Evolutionary conservation across 2,329 filamentous ascomycete genomes (phyloP).

Genomic region (Pseudohalonectria lignicola): DNA sequence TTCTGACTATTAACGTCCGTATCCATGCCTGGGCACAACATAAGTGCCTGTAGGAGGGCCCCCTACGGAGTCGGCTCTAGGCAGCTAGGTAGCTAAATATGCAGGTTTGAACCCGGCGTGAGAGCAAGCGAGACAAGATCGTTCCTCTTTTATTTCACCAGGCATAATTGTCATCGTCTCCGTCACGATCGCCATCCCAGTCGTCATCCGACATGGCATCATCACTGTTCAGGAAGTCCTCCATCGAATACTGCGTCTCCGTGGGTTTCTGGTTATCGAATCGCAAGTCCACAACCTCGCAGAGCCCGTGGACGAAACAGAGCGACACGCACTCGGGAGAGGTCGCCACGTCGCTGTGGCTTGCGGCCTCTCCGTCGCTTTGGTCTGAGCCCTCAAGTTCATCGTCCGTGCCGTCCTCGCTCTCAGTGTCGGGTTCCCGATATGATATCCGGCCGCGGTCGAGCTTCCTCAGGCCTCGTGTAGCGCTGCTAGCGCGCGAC

Average conservation of each 20-base stretch:
- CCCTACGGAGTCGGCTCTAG: too few relatives aligned
- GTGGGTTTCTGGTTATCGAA: conserved; percentile 68
- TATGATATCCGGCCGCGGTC: conserved; percentile 19
- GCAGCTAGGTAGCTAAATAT: too few relatives aligned
- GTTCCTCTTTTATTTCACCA: too few relatives aligned
- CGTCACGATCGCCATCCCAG: conserved; percentile 25
- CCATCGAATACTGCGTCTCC: conserved; percentile 58
- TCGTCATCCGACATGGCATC: conserved; percentile 45
- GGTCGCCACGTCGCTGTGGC: conserved; percentile 1
- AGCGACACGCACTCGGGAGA: conserved; percentile 5
- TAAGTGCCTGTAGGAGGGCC: too few relatives aligned
- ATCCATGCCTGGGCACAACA: too few relatives aligned
- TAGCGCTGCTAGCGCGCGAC: conserved; percentile 17
- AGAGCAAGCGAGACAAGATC: too few relatives aligned
- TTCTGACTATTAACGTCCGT: too few relatives aligned
- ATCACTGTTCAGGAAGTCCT: conserved; percentile 54
- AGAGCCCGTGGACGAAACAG: conserved; percentile 53
- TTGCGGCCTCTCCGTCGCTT: conserved; percentile 4
- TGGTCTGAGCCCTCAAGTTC: not conserved
- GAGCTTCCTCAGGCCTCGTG: conserved; percentile 11
- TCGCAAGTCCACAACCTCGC: conserved; percentile 56
- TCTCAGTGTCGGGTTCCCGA: conserved; percentile 35
- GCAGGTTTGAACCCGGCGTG: too few relatives aligned
- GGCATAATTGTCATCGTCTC: conserved; percentile 9
- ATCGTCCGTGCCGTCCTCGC: conserved; percentile 27